A percentile compares a stretch with the other conserved stretches of the same genome.
Conservation (phyloP, 306 rosid species). For the Lathyrus sativus region DNA sequence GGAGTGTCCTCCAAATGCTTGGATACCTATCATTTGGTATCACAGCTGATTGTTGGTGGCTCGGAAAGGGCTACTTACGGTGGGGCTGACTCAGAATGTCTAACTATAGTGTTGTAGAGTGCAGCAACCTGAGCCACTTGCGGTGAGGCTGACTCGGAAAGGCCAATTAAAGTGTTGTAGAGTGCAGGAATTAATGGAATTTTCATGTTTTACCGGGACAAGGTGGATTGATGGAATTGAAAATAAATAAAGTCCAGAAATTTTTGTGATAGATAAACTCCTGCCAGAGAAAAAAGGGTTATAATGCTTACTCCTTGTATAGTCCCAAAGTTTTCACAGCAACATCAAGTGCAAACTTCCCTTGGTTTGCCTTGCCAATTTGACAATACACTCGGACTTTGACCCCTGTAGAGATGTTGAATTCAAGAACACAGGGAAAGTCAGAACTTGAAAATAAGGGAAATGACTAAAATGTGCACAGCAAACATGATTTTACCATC, state of each 20-base stretch:
- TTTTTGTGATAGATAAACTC: slow-evolving; percentile 6
- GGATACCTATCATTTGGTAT: too few relatives aligned
- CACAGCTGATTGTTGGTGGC: too few relatives aligned
- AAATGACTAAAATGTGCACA: slow-evolving; percentile 14
- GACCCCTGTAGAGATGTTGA: slow-evolving; percentile 59
- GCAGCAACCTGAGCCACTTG: too few relatives aligned
- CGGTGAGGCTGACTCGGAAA: too few relatives aligned
- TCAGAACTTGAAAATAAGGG: slow-evolving; percentile 12
- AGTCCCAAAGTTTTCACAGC: slow-evolving; percentile 77
- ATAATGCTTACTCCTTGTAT: slow-evolving; percentile 64
- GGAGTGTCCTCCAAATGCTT: too few relatives aligned
- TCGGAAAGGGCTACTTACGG: too few relatives aligned
- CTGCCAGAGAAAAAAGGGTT: slow-evolving; percentile 11
- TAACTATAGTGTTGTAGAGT: too few relatives aligned
- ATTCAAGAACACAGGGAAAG: slow-evolving; percentile 26
- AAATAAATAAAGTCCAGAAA: background rate
- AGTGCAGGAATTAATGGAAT: too few relatives aligned
- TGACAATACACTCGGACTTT: slow-evolving; percentile 93
- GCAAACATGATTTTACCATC: slow-evolving; percentile 61
- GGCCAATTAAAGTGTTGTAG: too few relatives aligned
- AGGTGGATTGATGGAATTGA: slow-evolving; percentile 11
- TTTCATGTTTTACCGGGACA: slow-evolving; percentile 6
- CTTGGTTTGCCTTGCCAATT: slow-evolving; percentile 88
- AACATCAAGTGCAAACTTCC: slow-evolving; percentile 84
- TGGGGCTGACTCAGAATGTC: too few relatives aligned